Conservation (phyloP, 1,284 basidiomycete genomes). For the Hortiboletus rubellus region DNA sequence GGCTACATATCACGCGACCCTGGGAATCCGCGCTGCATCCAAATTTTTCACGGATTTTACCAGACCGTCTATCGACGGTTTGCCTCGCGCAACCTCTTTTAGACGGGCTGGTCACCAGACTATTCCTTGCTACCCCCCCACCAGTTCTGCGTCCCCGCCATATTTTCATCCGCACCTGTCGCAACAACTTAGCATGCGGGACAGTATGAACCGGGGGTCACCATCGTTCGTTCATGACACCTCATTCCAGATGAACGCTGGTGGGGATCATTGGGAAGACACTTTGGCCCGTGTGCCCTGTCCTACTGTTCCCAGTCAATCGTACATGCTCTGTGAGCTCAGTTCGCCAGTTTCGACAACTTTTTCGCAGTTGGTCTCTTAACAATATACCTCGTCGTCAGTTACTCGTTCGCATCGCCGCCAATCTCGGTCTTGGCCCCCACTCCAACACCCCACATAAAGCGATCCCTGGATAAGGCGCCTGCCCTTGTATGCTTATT, state of each 20-base stretch:
- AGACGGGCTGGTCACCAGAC: no score
- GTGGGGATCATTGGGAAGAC: slow-evolving; percentile 26
- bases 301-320: slow-evolving; percentile 11
- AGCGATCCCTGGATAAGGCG: slow-evolving; percentile 41
- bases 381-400: slow-evolving; percentile 19
- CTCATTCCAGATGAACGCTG: slow-evolving; percentile 8
- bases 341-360: slow-evolving; percentile 2
- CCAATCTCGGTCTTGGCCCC: slow-evolving; percentile 29
- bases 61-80: no score
- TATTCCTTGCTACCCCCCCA: slow-evolving; percentile 29
- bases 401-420: slow-evolving; percentile 14
- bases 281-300: not conserved
- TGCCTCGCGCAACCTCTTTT: no score
- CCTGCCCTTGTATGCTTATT: slow-evolving; percentile 61
- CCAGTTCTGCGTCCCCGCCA: slow-evolving; percentile 19
- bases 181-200: slow-evolving; percentile 15
- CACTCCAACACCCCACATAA: slow-evolving; percentile 24
- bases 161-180: slow-evolving; percentile 17
- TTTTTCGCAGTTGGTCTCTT: slow-evolving; percentile 13
- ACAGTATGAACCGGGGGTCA: slow-evolving; percentile 13
- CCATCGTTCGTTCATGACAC: slow-evolving; percentile 14
- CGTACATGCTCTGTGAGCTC: slow-evolving; percentile 19
- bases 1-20: no score
- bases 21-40: no score
- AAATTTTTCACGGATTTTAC: no score